Conservation (phyloP, 192 early-diverging fungal species). For the Kickxella alabastrina region DNA sequence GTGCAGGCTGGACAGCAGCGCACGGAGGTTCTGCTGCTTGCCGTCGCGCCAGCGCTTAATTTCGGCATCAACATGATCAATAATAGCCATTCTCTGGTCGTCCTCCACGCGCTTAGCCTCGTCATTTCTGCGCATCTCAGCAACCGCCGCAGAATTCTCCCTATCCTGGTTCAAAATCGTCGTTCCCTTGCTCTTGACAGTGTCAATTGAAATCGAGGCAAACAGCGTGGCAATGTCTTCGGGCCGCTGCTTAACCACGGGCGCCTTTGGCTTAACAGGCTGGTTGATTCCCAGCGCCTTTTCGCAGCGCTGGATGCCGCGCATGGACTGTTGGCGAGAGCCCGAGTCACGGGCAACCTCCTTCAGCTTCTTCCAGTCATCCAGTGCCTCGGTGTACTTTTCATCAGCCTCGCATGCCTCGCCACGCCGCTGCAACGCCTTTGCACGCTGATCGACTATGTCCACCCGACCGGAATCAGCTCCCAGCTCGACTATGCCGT, state of each 20-base stretch:
- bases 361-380: conserved; percentile 55
- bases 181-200: conserved; percentile 22
- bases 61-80: conserved; percentile 74
- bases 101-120: conserved; percentile 70
- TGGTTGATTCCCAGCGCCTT: conserved; percentile 48
- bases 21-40: conserved; percentile 88
- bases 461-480: conserved; percentile 19
- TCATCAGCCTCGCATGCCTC: conserved; percentile 79
- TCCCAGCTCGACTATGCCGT: conserved; percentile 22
- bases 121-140: conserved; percentile 71
- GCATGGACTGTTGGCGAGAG: conserved; percentile 35
- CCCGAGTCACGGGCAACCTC: conserved; percentile 22
- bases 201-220: conserved; percentile 36
- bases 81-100: conserved; percentile 64
- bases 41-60: conserved; percentile 75
- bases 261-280: conserved; percentile 1
- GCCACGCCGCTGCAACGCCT: conserved; percentile 72
- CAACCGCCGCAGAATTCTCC: conserved; percentile 54
- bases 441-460: conserved; percentile 60
- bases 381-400: conserved; percentile 69
- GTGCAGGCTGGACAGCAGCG: conserved; percentile 73
- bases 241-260: conserved; percentile 2
- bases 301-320: conserved; percentile 58
- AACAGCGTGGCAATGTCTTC: conserved; percentile 41
- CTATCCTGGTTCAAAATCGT: conserved; percentile 18